phyloP scores from a whole-genome alignment of 345 rosid species.

The Gossypium turneri region DNA sequence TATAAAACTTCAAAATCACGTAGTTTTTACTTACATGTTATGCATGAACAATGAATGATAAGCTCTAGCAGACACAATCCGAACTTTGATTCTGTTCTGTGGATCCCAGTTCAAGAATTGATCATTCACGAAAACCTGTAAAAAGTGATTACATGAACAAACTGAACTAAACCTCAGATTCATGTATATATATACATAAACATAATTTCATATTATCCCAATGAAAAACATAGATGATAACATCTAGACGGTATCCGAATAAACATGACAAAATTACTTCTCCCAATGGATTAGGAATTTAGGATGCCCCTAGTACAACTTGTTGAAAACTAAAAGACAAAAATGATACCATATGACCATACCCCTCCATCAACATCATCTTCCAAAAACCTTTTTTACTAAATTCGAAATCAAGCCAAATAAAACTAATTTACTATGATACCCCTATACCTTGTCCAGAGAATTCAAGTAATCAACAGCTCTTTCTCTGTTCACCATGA shows the following conservation, averaged over 20 bases:
- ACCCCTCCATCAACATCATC: constrained; percentile 9
- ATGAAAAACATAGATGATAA: too few relatives aligned
- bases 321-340: constrained; percentile 22
- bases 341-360: constrained; percentile 19
- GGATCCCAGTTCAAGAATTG: constrained; percentile 97
- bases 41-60: constrained; percentile 99
- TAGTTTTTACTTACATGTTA: constrained; percentile 74
- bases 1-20: background rate
- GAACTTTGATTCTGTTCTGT: constrained; percentile 83
- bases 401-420: too few relatives aligned
- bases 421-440: background rate
- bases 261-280: constrained; percentile 26
- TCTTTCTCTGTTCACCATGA: constrained; percentile 94
- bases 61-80: constrained; percentile 97
- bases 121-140: constrained; percentile 88
- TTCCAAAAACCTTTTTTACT: background rate
- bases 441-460: constrained; percentile 90
- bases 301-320: constrained; percentile 5
- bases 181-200: background rate
- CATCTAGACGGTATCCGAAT: too few relatives aligned
- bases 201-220: too few relatives aligned
- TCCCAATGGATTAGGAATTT: constrained; percentile 13
- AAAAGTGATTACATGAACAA: background rate
- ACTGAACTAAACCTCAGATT: background rate
- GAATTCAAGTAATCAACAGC: constrained; percentile 99